These are phyloP conservation scores for Backusella psychrophila DNA, from an alignment of 192 early-diverging fungal genomes.

Conservation along the genomic window DNA sequence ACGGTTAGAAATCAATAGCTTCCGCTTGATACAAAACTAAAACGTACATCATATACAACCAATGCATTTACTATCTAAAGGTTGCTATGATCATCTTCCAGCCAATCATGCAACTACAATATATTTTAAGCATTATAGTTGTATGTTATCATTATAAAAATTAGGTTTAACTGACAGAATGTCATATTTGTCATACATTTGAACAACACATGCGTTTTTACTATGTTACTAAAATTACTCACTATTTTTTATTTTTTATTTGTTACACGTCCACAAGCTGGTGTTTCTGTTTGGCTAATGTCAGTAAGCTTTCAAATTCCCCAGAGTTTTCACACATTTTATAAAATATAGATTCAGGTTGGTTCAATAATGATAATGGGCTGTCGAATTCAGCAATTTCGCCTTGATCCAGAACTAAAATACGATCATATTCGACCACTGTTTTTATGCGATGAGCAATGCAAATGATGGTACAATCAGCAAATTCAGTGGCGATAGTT, in stretches of 20 bases:
- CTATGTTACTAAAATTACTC: neutral
- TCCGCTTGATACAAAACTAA: too few relatives aligned
- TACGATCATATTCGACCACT: conserved; percentile 71
- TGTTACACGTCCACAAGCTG: conserved; percentile 19
- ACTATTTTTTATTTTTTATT: neutral
- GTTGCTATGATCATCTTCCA: too few relatives aligned
- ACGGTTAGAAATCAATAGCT: too few relatives aligned
- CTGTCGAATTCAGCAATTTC: conserved; percentile 78
- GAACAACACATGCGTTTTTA: neutral
- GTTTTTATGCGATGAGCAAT: conserved; percentile 58
- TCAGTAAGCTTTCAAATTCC: conserved; percentile 68
- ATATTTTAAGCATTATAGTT: neutral
- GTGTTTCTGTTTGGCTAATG: conserved; percentile 48
- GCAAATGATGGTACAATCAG: conserved; percentile 56
- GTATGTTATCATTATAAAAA: neutral
- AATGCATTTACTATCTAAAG: too few relatives aligned
- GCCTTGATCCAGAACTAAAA: conserved; percentile 80
- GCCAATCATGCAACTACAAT: too few relatives aligned
- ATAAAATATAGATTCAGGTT: conserved; percentile 58
- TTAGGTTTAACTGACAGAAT: neutral
- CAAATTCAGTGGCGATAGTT: conserved; percentile 54
- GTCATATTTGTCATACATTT: neutral
- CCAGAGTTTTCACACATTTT: conserved; percentile 83
- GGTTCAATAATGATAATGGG: conserved; percentile 67
- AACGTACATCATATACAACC: too few relatives aligned